Evolutionary conservation across 2,329 filamentous ascomycete genomes (phyloP).

Genomic region (Sarocladium strictum): DNA sequence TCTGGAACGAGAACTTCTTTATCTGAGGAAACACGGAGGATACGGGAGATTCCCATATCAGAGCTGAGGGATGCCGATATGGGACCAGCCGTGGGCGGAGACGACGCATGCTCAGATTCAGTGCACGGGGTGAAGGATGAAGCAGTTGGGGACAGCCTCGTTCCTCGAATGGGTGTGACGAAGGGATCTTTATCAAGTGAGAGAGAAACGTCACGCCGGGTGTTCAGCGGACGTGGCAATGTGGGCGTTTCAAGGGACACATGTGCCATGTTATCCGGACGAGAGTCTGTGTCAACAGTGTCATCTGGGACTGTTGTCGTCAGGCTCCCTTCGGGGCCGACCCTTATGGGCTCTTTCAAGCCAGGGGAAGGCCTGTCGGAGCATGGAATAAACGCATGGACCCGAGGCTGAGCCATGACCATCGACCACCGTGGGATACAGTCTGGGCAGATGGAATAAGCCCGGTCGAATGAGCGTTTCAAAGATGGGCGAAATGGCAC

Average conservation of each 20-base stretch:
- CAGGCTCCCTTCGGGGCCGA: slow-evolving; percentile 59
- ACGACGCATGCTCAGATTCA: slow-evolving; percentile 5
- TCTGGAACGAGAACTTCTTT: slow-evolving; percentile 27
- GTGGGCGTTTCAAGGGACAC: background rate
- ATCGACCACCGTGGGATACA: background rate
- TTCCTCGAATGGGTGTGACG: slow-evolving; percentile 32
- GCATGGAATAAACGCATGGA: slow-evolving; percentile 35
- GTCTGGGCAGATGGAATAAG: no score
- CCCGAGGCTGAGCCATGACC: slow-evolving; percentile 34
- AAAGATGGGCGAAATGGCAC: no score
- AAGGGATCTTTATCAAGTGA: slow-evolving; percentile 49
- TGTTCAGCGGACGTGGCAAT: background rate
- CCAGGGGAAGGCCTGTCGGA: slow-evolving; percentile 48
- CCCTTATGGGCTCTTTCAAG: slow-evolving; percentile 50
- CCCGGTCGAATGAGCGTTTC: no score
- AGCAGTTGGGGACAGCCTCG: slow-evolving; percentile 58
- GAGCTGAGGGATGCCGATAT: slow-evolving; percentile 36
- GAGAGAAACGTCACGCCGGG: background rate
- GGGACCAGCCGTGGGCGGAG: background rate
- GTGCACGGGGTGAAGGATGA: slow-evolving; percentile 50
- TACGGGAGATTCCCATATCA: slow-evolving; percentile 39
- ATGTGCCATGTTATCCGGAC: background rate
- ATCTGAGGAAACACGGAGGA: slow-evolving; percentile 33
- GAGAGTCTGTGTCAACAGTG: background rate
- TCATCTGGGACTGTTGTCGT: slow-evolving; percentile 31